Conservation (phyloP, 768 basidiomycete genomes). For the Sutorius australiensis region DNA sequence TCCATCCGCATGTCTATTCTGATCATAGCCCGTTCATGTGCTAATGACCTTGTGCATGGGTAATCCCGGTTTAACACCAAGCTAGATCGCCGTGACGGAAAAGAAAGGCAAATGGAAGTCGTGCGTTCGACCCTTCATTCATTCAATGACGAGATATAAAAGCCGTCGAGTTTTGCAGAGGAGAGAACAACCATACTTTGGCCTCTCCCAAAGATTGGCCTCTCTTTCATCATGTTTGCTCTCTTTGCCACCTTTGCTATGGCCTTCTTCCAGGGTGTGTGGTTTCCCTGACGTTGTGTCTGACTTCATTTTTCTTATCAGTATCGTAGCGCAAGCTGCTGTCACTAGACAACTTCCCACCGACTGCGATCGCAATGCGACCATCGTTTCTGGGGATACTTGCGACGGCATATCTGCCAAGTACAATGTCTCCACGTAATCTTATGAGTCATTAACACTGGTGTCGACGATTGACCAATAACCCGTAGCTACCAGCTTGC, state of each 20-base stretch:
- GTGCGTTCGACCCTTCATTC: background rate
- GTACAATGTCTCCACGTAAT: conserved; percentile 61
- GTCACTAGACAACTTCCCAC: conserved; percentile 24
- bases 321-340: conserved; percentile 42
- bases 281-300: background rate
- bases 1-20: too few species aligned
- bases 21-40: too few species aligned
- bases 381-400: conserved; percentile 52
- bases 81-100: too few species aligned
- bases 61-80: too few species aligned
- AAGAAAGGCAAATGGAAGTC: background rate
- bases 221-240: conserved; percentile 16
- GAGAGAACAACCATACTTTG: background rate
- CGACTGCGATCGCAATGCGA: conserved; percentile 59
- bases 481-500: conserved; percentile 53
- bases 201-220: background rate
- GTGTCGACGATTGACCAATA: background rate
- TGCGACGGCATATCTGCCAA: conserved; percentile 65
- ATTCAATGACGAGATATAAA: conserved; percentile 18
- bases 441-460: background rate
- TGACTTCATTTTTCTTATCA: background rate
- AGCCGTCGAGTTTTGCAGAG: background rate
- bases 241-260: conserved; percentile 14
- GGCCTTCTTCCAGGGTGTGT: conserved; percentile 18
- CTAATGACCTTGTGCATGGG: too few species aligned